phyloP scores from a whole-genome alignment of 106 monocot species.

The Allium sativum region DNA sequence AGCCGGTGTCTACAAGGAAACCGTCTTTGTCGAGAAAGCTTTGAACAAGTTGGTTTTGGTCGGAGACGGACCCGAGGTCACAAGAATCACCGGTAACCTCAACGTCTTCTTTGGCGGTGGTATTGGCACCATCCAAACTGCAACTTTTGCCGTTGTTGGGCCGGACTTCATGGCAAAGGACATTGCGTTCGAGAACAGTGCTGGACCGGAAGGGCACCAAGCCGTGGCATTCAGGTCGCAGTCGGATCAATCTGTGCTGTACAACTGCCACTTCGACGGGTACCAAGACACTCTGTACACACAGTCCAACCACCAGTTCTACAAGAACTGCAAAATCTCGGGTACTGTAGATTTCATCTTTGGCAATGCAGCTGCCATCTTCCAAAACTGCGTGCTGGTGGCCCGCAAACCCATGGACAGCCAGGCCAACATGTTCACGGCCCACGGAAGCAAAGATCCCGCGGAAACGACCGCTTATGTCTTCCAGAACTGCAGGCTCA shows the following conservation, averaged over 20 bases:
- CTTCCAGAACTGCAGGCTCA: conserved; percentile 62
- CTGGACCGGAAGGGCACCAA: conserved; percentile 66
- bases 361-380: conserved; percentile 39
- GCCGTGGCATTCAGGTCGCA: conserved; percentile 66
- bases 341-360: conserved; percentile 89
- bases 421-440: conserved; percentile 81
- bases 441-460: conserved; percentile 45
- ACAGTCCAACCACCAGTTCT: conserved; percentile 54
- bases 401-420: conserved; percentile 46
- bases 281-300: conserved; percentile 86
- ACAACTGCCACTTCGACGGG: conserved; percentile 65
- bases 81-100: conserved; percentile 21
- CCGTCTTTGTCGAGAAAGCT: conserved; percentile 6
- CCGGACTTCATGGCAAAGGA: conserved; percentile 28
- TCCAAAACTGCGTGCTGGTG: conserved; percentile 64
- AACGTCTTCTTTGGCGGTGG: conserved; percentile 9
- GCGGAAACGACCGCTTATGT: conserved; percentile 32
- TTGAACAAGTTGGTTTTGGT: conserved; percentile 23
- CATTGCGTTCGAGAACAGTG: conserved; percentile 55
- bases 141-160: conserved; percentile 27
- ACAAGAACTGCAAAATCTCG: conserved; percentile 51
- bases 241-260: conserved; percentile 34
- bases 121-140: conserved; percentile 26
- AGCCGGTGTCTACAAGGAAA: conserved; percentile 24
- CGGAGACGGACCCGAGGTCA: conserved; percentile 32